A percentile compares a stretch with the other conserved stretches of the same genome.
These are phyloP conservation scores for Grammothele lineata DNA, from an alignment of 768 basidiomycete species.

Conservation along the genomic window DNA sequence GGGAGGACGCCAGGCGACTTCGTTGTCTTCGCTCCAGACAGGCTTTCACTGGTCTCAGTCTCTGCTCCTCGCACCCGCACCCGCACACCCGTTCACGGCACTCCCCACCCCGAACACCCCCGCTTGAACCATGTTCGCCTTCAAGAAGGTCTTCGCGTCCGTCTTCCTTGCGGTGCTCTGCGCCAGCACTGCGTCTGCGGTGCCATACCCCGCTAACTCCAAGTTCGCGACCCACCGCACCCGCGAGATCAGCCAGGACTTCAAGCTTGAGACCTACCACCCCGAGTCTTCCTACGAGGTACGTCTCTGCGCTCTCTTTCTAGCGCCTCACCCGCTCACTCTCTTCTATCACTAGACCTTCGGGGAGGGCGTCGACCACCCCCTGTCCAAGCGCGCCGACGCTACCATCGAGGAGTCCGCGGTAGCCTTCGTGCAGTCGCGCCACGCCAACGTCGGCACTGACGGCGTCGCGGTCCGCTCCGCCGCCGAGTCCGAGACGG, in stretches of 20 bases:
- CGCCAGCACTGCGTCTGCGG: conserved; percentile 11
- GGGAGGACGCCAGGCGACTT: conserved; percentile 15
- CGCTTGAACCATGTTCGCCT: conserved; percentile 7
- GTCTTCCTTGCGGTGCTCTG: conserved; percentile 16
- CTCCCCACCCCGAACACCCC: background rate
- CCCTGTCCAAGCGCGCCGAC: conserved; percentile 22
- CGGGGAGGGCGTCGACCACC: conserved; percentile 24
- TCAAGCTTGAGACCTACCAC: conserved; percentile 24
- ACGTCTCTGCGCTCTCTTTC: background rate
- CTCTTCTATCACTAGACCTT: conserved; percentile 18
- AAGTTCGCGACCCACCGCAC: conserved; percentile 25
- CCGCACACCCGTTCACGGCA: conserved; percentile 1
- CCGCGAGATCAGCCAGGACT: conserved; percentile 19
- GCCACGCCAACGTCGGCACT: conserved; percentile 12
- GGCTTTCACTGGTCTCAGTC: conserved; percentile 14
- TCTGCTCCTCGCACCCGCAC: background rate
- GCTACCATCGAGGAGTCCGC: conserved; percentile 20
- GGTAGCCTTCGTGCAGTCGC: conserved; percentile 22
- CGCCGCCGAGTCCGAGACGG: conserved; percentile 14
- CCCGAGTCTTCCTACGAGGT: conserved; percentile 26
- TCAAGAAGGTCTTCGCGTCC: conserved; percentile 15
- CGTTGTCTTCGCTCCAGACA: conserved; percentile 13
- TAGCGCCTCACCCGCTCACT: no score
- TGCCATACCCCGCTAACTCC: conserved; percentile 10
- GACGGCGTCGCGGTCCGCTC: conserved; percentile 18